A percentile compares a stretch with the other conserved stretches of the same genome.
These are phyloP conservation scores for Sarcomyxa edulis DNA, from an alignment of 768 basidiomycete species.

Conservation along the genomic window DNA sequence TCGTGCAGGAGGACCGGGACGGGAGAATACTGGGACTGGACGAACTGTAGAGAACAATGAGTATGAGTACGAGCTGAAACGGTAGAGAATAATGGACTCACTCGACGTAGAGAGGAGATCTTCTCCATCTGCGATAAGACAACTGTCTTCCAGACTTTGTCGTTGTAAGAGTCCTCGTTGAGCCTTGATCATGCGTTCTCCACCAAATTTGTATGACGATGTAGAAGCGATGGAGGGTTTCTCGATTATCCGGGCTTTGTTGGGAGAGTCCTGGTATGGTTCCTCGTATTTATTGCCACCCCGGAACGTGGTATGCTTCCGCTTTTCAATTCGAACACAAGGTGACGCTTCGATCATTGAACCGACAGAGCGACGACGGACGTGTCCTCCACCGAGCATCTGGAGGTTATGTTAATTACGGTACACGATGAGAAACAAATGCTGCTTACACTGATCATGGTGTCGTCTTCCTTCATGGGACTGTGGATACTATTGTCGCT, in stretches of 20 bases:
- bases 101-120: constrained; percentile 48
- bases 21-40: constrained; percentile 50
- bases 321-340: constrained; percentile 59
- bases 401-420: constrained; percentile 20
- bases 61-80: no score
- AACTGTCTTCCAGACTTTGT: constrained; percentile 64
- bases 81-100: constrained; percentile 27
- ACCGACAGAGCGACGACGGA: constrained; percentile 62
- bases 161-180: constrained; percentile 56
- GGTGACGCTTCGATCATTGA: constrained; percentile 69
- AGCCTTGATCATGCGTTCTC: constrained; percentile 63
- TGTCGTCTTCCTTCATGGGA: constrained; percentile 65
- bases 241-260: constrained; percentile 45
- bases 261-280: constrained; percentile 33
- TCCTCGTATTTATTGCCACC: constrained; percentile 19
- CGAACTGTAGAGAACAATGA: constrained; percentile 10
- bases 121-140: constrained; percentile 61
- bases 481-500: constrained; percentile 48
- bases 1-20: constrained; percentile 42
- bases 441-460: constrained; percentile 68
- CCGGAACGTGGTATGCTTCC: constrained; percentile 44
- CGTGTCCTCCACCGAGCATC: constrained; percentile 80
- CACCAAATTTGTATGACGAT: constrained; percentile 58
- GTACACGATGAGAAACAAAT: not conserved
- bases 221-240: constrained; percentile 67